These are phyloP conservation scores for Halenospora varia DNA, from an alignment of 495 filamentous ascomycete genomes.

Conservation along the genomic window DNA sequence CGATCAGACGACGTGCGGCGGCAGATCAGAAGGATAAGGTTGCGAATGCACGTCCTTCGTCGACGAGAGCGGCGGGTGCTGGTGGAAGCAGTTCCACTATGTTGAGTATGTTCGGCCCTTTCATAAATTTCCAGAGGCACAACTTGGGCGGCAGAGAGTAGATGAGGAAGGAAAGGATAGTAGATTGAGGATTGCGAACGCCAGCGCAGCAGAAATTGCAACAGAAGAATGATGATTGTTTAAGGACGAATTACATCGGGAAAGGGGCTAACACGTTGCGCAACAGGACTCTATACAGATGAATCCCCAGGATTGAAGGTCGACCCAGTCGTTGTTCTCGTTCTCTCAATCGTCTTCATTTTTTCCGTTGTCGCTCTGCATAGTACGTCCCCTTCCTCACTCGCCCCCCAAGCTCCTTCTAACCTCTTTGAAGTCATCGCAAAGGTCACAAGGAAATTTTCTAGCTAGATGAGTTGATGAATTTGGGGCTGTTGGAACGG, in stretches of 20 bases:
- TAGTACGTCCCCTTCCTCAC: constrained; percentile 54
- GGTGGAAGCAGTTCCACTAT: constrained; percentile 96
- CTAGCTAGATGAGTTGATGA: constrained; percentile 43
- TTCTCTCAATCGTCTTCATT: constrained; percentile 93
- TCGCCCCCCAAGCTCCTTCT: neutral
- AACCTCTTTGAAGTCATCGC: constrained; percentile 68
- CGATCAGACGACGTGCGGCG: constrained; percentile 87
- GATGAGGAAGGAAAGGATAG: neutral
- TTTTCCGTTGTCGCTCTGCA: constrained; percentile 97
- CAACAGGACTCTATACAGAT: constrained; percentile 87
- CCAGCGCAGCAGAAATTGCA: no score
- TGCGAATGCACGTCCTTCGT: constrained; percentile 84
- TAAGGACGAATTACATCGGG: neutral
- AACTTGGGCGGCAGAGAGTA: neutral
- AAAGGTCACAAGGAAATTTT: constrained; percentile 92
- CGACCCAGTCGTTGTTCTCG: constrained; percentile 93
- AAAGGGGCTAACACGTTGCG: neutral
- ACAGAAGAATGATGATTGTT: no score
- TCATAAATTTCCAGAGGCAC: neutral
- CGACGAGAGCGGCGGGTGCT: constrained; percentile 88
- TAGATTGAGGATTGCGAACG: neutral
- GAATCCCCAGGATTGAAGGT: constrained; percentile 95
- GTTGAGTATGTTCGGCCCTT: constrained; percentile 63
- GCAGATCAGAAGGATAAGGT: constrained; percentile 94
- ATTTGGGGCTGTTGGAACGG: neutral